Conservation (phyloP, 257 asterid species). For the Fraxinus cuspidata region DNA sequence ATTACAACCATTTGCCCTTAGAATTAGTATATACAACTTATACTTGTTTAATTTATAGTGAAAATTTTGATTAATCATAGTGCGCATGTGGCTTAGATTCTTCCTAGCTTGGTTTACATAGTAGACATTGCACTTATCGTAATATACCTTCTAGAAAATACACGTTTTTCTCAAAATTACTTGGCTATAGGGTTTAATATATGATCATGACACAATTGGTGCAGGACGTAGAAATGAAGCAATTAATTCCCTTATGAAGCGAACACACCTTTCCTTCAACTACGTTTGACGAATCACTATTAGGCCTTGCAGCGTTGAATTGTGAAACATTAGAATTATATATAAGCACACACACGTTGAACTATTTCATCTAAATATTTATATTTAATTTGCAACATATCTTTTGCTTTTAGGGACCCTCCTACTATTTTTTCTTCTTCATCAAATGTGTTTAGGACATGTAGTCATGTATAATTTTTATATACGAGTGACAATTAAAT, state of each 20-base stretch:
- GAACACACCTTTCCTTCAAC: slow-evolving; percentile 40
- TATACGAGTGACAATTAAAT: no score
- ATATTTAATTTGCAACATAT: no score
- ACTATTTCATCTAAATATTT: no score
- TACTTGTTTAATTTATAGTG: neutral
- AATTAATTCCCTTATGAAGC: slow-evolving; percentile 34
- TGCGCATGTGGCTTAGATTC: slow-evolving; percentile 21
- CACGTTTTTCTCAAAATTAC: slow-evolving; percentile 6
- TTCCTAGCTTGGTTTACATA: slow-evolving; percentile 20
- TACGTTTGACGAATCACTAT: slow-evolving; percentile 60
- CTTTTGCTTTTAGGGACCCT: no score
- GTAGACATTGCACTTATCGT: slow-evolving; percentile 2
- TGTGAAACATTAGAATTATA: neutral
- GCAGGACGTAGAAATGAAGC: slow-evolving; percentile 10
- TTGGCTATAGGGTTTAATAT: no score
- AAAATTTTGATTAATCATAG: neutral
- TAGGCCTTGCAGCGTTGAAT: slow-evolving; percentile 44
- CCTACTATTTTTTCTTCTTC: no score
- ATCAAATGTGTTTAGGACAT: no score
- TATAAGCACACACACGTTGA: no score
- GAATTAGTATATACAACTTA: slow-evolving; percentile 7
- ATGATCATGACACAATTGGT: slow-evolving; percentile 10
- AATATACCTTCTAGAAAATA: slow-evolving; percentile 13
- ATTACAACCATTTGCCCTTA: neutral
- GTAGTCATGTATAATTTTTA: no score